Evolutionary conservation across 2,329 filamentous ascomycete genomes (phyloP).

Genomic region (Cordyceps militaris): DNA sequence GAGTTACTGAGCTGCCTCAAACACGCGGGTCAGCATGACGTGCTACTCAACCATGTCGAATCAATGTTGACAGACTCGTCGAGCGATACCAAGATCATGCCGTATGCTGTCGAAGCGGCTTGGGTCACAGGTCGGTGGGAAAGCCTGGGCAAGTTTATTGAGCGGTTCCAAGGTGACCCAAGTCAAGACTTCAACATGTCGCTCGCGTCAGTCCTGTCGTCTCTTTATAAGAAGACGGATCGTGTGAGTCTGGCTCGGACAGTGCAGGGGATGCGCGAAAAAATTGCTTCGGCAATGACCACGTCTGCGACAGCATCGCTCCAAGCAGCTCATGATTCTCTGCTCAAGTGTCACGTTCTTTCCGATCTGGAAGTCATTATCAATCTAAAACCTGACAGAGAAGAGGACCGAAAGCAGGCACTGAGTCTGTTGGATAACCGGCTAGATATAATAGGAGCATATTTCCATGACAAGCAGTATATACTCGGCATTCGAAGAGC

Average conservation of each 20-base stretch:
- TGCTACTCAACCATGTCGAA: slow-evolving; percentile 79
- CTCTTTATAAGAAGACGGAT: slow-evolving; percentile 48
- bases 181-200: slow-evolving; percentile 70
- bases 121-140: slow-evolving; percentile 85
- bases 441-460: slow-evolving; percentile 84
- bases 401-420: slow-evolving; percentile 30
- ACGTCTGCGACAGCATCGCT: slow-evolving; percentile 72
- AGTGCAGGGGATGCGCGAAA: slow-evolving; percentile 59
- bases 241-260: slow-evolving; percentile 47
- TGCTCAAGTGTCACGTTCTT: slow-evolving; percentile 80
- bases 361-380: slow-evolving; percentile 79
- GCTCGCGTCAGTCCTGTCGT: slow-evolving; percentile 54
- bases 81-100: slow-evolving; percentile 58
- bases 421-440: slow-evolving; percentile 54
- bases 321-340: slow-evolving; percentile 73
- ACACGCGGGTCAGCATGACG: slow-evolving; percentile 92
- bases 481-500: slow-evolving; percentile 79
- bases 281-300: slow-evolving; percentile 67
- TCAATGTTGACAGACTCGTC: slow-evolving; percentile 53
- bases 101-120: slow-evolving; percentile 82
- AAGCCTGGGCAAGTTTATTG: slow-evolving; percentile 61
- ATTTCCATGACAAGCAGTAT: slow-evolving; percentile 89
- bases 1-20: slow-evolving; percentile 83
- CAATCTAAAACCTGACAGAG: slow-evolving; percentile 35
- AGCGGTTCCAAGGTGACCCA: slow-evolving; percentile 42